Base-by-base conservation (phyloP, 257 asterid genomes). In the Striga asiatica region DNA sequence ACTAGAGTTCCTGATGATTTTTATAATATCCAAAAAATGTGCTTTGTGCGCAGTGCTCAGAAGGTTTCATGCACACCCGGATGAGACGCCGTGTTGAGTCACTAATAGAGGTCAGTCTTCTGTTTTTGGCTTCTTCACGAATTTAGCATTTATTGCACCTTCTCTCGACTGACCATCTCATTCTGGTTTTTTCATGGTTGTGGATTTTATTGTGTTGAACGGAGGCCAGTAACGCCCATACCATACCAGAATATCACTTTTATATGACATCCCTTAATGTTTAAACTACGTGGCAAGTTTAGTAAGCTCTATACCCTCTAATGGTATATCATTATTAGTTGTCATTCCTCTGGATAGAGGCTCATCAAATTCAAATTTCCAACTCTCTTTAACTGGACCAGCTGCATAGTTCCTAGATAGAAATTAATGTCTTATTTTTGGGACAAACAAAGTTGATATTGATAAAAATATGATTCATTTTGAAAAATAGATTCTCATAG, bases 41-140 rank as follows among this genome's bases (percentile, higher is more conserved):
- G 51, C 69, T 52, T 53, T 61, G 55, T 64, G 39, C 55, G 55
- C 92, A 91, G 98, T 80, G 94, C 48, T 87, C 98, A 16, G 95
- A 87, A 73, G 93, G 92, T 66, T 91, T 91, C 82, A 87, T 87
- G 98, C 98, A 91, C 64, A 87, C 98, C 47, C 81, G 98, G 67
- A 87, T 91, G 98, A 80, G 98, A 71, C 91, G 95, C 18, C 86
- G 91, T 53, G 98, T 91, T 55, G 96, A 91, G 58, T 80, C 96
- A 43, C 60, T 83, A 64, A 89, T 89, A 78, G 85, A 78, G 91
- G 98, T 87, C 65, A 58, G 72, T 45, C 27, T 54, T 50, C 0
- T 28, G 13, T 69, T 38, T 37, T 27, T 68, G 42, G 58, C 47
- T 54, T 25, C 38, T 5, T 58, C 16, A 49, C 11, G 31, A 37